Evolutionary conservation across 2,329 filamentous ascomycete genomes (phyloP), one percentile per base, ranked within the genome.

Genomic region (Pseudopithomyces chartarum): DNA sequence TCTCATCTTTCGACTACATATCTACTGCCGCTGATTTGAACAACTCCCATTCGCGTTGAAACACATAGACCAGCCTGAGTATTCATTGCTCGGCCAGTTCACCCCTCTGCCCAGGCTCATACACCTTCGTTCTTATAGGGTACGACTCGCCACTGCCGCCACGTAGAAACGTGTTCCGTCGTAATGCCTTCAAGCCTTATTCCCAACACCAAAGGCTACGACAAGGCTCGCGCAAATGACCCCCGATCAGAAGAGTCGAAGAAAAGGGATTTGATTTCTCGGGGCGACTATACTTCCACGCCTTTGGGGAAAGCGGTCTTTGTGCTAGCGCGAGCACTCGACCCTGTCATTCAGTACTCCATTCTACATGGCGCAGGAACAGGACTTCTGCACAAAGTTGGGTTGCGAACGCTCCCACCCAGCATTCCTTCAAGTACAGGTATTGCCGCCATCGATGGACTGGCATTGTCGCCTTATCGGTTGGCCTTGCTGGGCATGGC

Each of bases 401-500:
- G 83, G 47, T 64, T 84, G 39, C 68, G 69, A 11, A 72, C 76
- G 7, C 70, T 84, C 5, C 73, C 77, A 22, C 63, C 75, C n/a
- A 74, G 80, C 15, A 69, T 77, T 15, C 70, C 77, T 7, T 60
- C 76, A n/a, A 64, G 76, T 43, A 78, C 76, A 3, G 74, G 75
- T 44, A 72, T 77, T 12, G 59, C 71, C 12, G 54, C 64, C 32
- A 69, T 83, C 58, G 76, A 82, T 61, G 63, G 64, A 26, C 68
- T 83, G 2, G 78, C 76, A 11, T 78, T 87, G 0, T 82, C 81
- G 17, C 81, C 79, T 0, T 81, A 83, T 60, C 76, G 81, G 23
- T 72, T 81, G 8, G 74, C 85, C 44, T 72, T 87, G 8, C 69
- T 87, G 6, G 74, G 71, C 52, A 85, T 87, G 82, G 76, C 81